phyloP scores from a whole-genome alignment of 2,329 filamentous ascomycete species.

The Kalmusia sp. region DNA sequence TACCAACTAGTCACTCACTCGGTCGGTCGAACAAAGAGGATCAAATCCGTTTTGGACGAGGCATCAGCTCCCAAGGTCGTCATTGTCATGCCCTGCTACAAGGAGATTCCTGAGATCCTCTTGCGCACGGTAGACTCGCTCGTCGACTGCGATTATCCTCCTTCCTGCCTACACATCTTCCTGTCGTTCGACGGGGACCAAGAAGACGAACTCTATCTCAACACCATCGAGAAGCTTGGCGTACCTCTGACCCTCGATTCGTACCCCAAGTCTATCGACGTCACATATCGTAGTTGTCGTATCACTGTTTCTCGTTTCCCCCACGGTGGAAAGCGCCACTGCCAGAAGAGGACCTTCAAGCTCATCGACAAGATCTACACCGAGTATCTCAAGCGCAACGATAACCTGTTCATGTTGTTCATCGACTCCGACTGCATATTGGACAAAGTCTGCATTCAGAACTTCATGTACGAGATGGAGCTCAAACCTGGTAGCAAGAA shows the following conservation, averaged over 20 bases:
- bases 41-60: conserved; percentile 86
- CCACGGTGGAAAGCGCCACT: conserved; percentile 92
- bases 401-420: conserved; percentile 94
- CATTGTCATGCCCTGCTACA: conserved; percentile 96
- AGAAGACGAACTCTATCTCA: conserved; percentile 87
- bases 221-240: conserved; percentile 83
- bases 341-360: conserved; percentile 91
- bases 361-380: conserved; percentile 93
- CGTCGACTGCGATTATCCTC: conserved; percentile 91
- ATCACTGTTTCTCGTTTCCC: conserved; percentile 92
- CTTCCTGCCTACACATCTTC: conserved; percentile 92
- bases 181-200: conserved; percentile 92
- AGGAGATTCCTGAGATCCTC: conserved; percentile 84
- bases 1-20: conserved; percentile 90
- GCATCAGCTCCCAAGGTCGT: conserved; percentile 89
- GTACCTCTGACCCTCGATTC: conserved; percentile 77
- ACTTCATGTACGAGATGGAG: conserved; percentile 99
- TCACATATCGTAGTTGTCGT: conserved; percentile 80
- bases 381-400: conserved; percentile 83
- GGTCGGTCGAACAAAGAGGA: conserved; percentile 79
- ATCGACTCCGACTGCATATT: conserved; percentile 98
- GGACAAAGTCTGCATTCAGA: conserved; percentile 89
- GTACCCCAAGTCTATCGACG: conserved; percentile 90
- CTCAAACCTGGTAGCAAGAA: conserved; percentile 89
- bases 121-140: conserved; percentile 89